Evolutionary conservation across 1,139 yeast species (phyloP).

Genomic region (Scheffersomyces quercinus): DNA sequence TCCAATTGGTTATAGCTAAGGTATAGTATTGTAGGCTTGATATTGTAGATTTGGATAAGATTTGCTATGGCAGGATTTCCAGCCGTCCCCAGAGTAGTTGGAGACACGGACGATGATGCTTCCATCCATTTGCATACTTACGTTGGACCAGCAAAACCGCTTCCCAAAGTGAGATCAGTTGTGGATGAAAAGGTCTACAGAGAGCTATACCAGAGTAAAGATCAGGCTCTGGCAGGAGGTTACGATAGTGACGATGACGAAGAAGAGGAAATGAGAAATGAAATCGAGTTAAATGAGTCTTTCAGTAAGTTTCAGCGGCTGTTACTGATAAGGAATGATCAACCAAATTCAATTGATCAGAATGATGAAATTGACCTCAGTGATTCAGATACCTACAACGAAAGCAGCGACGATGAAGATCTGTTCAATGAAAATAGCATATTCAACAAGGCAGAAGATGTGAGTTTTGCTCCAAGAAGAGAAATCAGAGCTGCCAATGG

Average conservation of each 20-base stretch:
- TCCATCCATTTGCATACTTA: conserved; percentile 41
- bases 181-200: conserved; percentile 16
- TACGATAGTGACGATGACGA: neutral
- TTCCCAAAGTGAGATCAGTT: conserved; percentile 14
- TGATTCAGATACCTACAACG: conserved; percentile 12
- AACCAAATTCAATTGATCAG: conserved; percentile 6
- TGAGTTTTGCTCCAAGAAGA: too few species aligned
- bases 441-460: too few species aligned
- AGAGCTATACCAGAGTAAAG: too few species aligned
- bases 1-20: too few species aligned
- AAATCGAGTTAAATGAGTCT: conserved; percentile 1
- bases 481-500: too few species aligned
- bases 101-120: conserved; percentile 47
- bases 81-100: conserved; percentile 36
- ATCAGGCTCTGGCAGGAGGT: too few species aligned
- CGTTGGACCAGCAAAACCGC: conserved; percentile 43
- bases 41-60: too few species aligned
- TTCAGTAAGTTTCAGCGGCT: neutral
- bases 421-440: too few species aligned
- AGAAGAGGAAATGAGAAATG: conserved; percentile 6
- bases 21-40: too few species aligned
- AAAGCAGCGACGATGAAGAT: conserved; percentile 8
- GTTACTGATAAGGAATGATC: too few species aligned
- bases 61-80: conserved; percentile 33
- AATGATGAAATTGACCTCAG: conserved; percentile 6